Base-by-base conservation (phyloP, 768 basidiomycete genomes). In the Pleurotus sapidus region DNA sequence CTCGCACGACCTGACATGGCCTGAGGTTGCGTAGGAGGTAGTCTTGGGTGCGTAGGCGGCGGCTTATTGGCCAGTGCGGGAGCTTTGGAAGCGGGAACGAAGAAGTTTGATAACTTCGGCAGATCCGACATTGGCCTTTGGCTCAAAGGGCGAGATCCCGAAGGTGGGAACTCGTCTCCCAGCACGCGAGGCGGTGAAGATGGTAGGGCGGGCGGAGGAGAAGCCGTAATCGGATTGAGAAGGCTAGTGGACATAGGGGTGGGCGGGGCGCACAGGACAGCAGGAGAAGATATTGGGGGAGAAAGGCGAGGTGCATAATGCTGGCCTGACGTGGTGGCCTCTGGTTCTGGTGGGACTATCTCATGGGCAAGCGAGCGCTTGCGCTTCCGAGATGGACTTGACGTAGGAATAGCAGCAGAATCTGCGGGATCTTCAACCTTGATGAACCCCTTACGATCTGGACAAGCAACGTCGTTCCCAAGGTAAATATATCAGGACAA, bases 1-100 rank as follows among this genome's bases (percentile, higher is more conserved):
- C 51, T 54, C 5, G 25, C 9, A 5, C 51, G 51, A n/a, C 34
- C 38, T 11, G 39, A 34, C 51, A 54, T 54, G 25, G 51, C 51
- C 38, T 54, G 51, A 25, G 51, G 51, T 42, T 54, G 51, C 0
- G 51, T 54, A 25, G 51, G 51, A 12, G 51, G 51, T 20, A 54
- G 20, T 20, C 51, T 37, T 14, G 37, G 51, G 17, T 54, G 51
- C n/a, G 53, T 43, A 9, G 58, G 15, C 4, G 37, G 24, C 18
- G 45, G 15, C 3, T n/a, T 17, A 48, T n/a, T 46, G 12, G 23
- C 18, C 37, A 34, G 24, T 17, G 39, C 7, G 15, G 51, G 17
- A 20, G 39, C 8, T 23, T 42, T 54, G 39, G 51, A 27, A 5
- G 51, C 51, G 51, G 17, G 51, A 23, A 54, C 51, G 9, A 54